phyloP scores from a whole-genome alignment of 2,329 filamentous ascomycete species.

The Dothideomycetes sp. region DNA sequence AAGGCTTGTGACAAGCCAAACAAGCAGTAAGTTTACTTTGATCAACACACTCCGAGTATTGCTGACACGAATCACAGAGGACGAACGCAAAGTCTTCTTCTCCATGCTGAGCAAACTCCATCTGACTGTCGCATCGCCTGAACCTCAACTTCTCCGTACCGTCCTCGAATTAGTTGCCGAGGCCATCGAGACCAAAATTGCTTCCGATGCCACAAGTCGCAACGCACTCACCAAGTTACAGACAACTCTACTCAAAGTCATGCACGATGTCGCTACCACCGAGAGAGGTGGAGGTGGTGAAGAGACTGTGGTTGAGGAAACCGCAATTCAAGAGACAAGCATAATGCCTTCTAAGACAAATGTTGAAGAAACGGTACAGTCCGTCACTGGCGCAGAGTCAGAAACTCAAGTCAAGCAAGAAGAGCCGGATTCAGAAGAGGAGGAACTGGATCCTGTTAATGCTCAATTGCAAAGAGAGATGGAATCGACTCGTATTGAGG shows the following conservation, averaged over 20 bases:
- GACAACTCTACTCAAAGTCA: slow-evolving; percentile 42
- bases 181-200: slow-evolving; percentile 40
- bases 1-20: slow-evolving; percentile 55
- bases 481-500: slow-evolving; percentile 14
- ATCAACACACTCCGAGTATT: neutral
- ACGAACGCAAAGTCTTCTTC: slow-evolving; percentile 76
- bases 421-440: slow-evolving; percentile 9
- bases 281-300: slow-evolving; percentile 25
- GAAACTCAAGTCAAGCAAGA: neutral
- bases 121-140: slow-evolving; percentile 42
- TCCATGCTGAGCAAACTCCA: slow-evolving; percentile 75
- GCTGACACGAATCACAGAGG: slow-evolving; percentile 45
- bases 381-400: slow-evolving; percentile 8
- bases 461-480: slow-evolving; percentile 15
- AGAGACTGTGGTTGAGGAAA: slow-evolving; percentile 22
- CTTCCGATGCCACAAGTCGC: slow-evolving; percentile 43
- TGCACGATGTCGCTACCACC: slow-evolving; percentile 33
- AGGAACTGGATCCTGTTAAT: slow-evolving; percentile 15
- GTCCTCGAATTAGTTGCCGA: slow-evolving; percentile 39
- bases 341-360: neutral
- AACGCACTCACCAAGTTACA: slow-evolving; percentile 49
- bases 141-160: slow-evolving; percentile 25
- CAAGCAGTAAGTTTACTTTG: slow-evolving; percentile 47
- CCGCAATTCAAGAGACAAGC: neutral
- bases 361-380: slow-evolving; percentile 8